Base-by-base conservation (phyloP, 2,329 filamentous ascomycete genomes). In the Xylaria digitata region DNA sequence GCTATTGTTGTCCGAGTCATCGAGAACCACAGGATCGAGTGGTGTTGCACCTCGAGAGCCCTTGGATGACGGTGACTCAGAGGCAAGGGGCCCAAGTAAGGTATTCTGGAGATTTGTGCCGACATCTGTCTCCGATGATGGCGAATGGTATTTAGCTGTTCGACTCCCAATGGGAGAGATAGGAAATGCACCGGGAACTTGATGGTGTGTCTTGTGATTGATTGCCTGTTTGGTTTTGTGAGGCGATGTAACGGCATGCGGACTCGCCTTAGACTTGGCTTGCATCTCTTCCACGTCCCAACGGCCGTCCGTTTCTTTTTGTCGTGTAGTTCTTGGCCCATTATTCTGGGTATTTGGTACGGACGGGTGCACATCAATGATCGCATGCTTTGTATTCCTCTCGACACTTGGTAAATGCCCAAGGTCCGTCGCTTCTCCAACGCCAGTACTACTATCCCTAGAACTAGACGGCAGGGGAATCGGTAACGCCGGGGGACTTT, bases 21-120 rank as follows among this genome's bases (percentile, higher is more conserved):
- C 71, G n/a, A 75, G 60, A n/a, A 72, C 15, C 32, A 74, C 64
- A 8, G 71, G 71, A n/a, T 68, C 71, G 17, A 43, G 52, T 17
- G 71, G 66, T 15, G 73, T 72, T 32, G 68, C 72, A 26, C 65
- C 66, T 52, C 63, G 55, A 48, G 69, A 60, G 30, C 70, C 67
- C 37, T 60, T 66, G 32, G 67, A 67, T 26, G 66, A 67, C 9
- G 58, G 46, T 37, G 63, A 57, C 30, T 55, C 56, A 66, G 72
- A 37, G 61, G 63, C 17, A 50, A 61, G 59, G 11, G 55, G 58
- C n/a, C 58, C 63, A 53, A 75, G 37, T 58, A 75, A 72, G 11
- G 21, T 13, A 23, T 59, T 64, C 43, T 56, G 55, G 11, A 57
- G 59, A 34, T 62, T 21, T 23, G 52, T 63, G 23, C 37, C 54